Base-by-base conservation (phyloP, 352 stramenopile species). In the Globisporangium takayamanum region DNA sequence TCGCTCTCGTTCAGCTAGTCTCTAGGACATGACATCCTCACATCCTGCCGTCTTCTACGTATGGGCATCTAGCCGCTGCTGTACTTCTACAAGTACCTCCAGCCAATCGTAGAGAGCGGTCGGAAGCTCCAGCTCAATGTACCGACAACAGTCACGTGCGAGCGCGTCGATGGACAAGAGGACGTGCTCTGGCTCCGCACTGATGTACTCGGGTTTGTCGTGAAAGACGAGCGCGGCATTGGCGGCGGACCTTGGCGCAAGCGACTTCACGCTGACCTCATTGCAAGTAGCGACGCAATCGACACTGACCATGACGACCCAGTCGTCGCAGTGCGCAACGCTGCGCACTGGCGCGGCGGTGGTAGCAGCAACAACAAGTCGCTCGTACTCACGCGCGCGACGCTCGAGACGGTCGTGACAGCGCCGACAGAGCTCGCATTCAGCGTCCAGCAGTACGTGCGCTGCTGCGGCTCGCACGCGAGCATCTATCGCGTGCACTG, bases 31-130 rank as follows among this genome's bases (percentile, higher is more conserved):
- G 1, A 7, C 6, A 7, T 7, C 10, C 15, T 26, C 16, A 25
- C 25, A 25, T 53, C 2, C 47, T 33, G 20, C 12, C 41, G 10
- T 50, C 20, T 25, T 26, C 48, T 30, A n/a, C 28, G 30, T 5
- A 1, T 15, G 25, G 25, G 20, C 47, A 14, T 53, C 4, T 49
- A 87, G 77, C 79, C 83, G 11, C 63, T 85, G 10, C 56, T 93
- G 22, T 81, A 80, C 63, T 93, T 93, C 58, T 93, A 87, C 74
- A 93, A 93, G 69, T 91, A 87, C 53, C 57, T 93, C 6, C 83
- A 93, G 57, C 83, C 83, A 10, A 70, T 88, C n/a, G 57, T 62
- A 0, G 69, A 69, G 20, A 62, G 58, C 16, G 50, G 56, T n/a
- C 45, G 50, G 25, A 55, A 55, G 44, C 63, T 93, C 26, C 66